Conservation (phyloP, 2,329 filamentous ascomycete species). For the Penicillium psychrosexuale region DNA sequence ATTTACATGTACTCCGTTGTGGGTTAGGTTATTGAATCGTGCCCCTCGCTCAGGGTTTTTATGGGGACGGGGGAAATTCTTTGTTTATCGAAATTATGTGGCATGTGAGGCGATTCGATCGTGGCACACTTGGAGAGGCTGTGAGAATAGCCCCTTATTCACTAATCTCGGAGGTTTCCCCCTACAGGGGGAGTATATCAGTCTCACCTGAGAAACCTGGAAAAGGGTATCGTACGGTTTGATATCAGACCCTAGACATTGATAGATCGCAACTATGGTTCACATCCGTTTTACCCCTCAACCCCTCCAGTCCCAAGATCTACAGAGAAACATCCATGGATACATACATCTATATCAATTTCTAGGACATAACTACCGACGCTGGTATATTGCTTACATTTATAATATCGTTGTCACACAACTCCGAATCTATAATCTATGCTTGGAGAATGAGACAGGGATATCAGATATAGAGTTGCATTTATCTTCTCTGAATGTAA, state of each 20-base stretch:
- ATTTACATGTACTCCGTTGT: not conserved
- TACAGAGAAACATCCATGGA: not conserved
- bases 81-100: conserved; percentile 23
- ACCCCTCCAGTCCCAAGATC: conserved; percentile 2
- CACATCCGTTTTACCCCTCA: conserved; percentile 16
- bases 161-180: not conserved
- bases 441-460: conserved; percentile 24
- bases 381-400: too few species aligned
- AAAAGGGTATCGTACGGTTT: not conserved
- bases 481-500: conserved; percentile 1
- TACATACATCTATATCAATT: not conserved
- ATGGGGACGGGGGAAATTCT: conserved; percentile 6
- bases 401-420: conserved; percentile 11
- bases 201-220: not conserved
- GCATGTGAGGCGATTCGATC: conserved; percentile 27
- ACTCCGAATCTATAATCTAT: conserved; percentile 12
- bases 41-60: conserved; percentile 5
- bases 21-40: conserved; percentile 3
- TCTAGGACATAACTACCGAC: not conserved
- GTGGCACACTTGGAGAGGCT: conserved; percentile 17
- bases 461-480: conserved; percentile 8
- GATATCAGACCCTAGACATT: not conserved
- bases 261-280: conserved; percentile 22
- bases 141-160: conserved; percentile 5
- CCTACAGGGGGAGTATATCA: conserved; percentile 2